Base-by-base conservation (phyloP, 176 grass and related monocot species). In the Guadua angustifolia region DNA sequence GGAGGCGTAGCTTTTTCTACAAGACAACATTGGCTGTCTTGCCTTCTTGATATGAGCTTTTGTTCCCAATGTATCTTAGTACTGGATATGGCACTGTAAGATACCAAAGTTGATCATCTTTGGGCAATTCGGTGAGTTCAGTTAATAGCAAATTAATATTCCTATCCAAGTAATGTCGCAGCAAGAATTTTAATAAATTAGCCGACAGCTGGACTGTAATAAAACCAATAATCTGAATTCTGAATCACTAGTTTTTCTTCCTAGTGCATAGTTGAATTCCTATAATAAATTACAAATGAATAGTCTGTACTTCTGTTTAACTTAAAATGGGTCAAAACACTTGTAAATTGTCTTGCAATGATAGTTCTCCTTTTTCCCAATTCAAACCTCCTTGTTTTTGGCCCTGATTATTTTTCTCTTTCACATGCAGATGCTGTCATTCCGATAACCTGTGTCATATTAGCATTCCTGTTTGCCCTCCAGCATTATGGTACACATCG, bases 401-500 rank as follows among this genome's bases (percentile, higher is more conserved):
- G 1, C 46, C 40, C 42, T 74, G 67, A 53, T 74, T 7, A 69
- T 71, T 61, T 4, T 33, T 82, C 74, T 78, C 66, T 87, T 89
- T 57, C 44, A 29, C 64, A 47, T 83, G 89, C 81, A 98, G 95
- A 93, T 93, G 95, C 89, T 0, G 95, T 98, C 49, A 81, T 98
- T 79, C 95, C 95, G 6, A 95, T 98, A 76, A 95, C 95, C 15
- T 98, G 95, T 36, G 85, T 92, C 73, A 92, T 98, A 90, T 52
- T 98, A 78, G 82, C 87, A 79, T 98, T 94, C 70, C 83, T 98
- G 4, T 98, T 98, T 81, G 93, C 91, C 0, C 93, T 98, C n/a
- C 95, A 98, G 80, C 95, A 98, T 75, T 98, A 88, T 79, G 95
- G 95, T 55, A 98, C 95, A 67, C 93, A 92, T 78, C 88, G 92